Evolutionary conservation across 2,329 filamentous ascomycete species (phyloP).

Genomic region (Colletotrichum lini): DNA sequence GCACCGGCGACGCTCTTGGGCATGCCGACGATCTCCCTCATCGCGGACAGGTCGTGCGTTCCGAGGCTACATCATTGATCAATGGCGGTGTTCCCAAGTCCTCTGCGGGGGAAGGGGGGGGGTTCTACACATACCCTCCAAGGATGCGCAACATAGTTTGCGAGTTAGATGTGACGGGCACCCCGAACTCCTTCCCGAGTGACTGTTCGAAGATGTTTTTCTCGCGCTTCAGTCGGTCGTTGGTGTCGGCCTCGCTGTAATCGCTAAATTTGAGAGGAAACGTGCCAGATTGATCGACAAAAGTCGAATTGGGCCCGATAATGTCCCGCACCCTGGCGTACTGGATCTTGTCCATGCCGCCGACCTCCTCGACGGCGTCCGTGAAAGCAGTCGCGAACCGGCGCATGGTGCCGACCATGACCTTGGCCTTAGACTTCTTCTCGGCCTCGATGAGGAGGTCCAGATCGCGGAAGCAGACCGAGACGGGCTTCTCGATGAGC

Average conservation of each 20-base stretch:
- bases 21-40: conserved; percentile 66
- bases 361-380: conserved; percentile 68
- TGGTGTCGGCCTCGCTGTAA: conserved; percentile 47
- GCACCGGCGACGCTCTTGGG: conserved; percentile 54
- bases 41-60: conserved; percentile 65
- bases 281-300: conserved; percentile 64
- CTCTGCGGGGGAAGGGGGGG: too few relatives aligned
- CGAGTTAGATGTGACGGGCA: conserved; percentile 47
- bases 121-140: conserved; percentile 44
- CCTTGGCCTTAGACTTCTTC: conserved; percentile 54
- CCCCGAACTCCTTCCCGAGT: conserved; percentile 50
- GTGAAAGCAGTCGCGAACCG: conserved; percentile 71
- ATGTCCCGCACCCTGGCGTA: conserved; percentile 65
- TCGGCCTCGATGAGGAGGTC: conserved; percentile 66
- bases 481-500: conserved; percentile 72
- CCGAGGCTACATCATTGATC: conserved; percentile 52
- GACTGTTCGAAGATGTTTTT: conserved; percentile 49
- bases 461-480: conserved; percentile 62
- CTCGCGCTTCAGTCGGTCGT: conserved; percentile 45
- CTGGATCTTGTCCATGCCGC: conserved; percentile 63
- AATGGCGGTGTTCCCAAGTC: not conserved
- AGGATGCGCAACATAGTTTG: conserved; percentile 47
- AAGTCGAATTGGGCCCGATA: conserved; percentile 67
- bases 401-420: conserved; percentile 74
- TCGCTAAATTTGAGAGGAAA: conserved; percentile 62